A percentile compares a stretch with the other conserved stretches of the same genome.
These are phyloP conservation scores for Incumbomyces delicatus DNA, from an alignment of 2,329 filamentous ascomycete genomes.

Conservation along the genomic window DNA sequence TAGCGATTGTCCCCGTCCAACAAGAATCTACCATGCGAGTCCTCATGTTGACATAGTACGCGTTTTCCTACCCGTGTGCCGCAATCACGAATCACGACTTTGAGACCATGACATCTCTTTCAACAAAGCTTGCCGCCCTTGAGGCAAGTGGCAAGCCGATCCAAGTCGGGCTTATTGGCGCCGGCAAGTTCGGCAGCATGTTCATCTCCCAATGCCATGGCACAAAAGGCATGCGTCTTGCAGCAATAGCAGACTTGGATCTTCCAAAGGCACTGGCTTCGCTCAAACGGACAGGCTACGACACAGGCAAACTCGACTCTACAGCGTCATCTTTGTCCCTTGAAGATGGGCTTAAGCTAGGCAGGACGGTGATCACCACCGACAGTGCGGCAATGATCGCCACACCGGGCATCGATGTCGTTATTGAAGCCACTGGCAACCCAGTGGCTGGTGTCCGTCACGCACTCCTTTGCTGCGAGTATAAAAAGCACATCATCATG, in stretches of 20 bases:
- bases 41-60: neutral
- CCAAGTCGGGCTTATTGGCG: conserved; percentile 37
- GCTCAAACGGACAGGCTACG: conserved; percentile 27
- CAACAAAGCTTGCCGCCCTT: conserved; percentile 33
- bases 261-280: conserved; percentile 32
- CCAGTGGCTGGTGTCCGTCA: conserved; percentile 36
- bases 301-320: conserved; percentile 4
- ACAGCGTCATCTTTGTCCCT: conserved; percentile 15
- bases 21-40: too few species aligned
- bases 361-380: conserved; percentile 35
- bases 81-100: neutral
- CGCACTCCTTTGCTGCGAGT: conserved; percentile 36
- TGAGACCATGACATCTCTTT: conserved; percentile 29
- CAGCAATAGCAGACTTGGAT: conserved; percentile 37
- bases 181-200: conserved; percentile 41
- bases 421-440: conserved; percentile 37
- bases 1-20: too few species aligned
- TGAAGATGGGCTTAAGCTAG: conserved; percentile 31
- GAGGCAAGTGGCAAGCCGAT: conserved; percentile 32
- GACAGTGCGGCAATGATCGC: conserved; percentile 35
- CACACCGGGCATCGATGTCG: conserved; percentile 35
- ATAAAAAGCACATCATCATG: conserved; percentile 42
- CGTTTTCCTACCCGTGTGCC: neutral
- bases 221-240: conserved; percentile 34
- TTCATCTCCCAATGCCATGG: conserved; percentile 38